phyloP scores from a whole-genome alignment of 257 asterid species.

The Fraxinus anomala region DNA sequence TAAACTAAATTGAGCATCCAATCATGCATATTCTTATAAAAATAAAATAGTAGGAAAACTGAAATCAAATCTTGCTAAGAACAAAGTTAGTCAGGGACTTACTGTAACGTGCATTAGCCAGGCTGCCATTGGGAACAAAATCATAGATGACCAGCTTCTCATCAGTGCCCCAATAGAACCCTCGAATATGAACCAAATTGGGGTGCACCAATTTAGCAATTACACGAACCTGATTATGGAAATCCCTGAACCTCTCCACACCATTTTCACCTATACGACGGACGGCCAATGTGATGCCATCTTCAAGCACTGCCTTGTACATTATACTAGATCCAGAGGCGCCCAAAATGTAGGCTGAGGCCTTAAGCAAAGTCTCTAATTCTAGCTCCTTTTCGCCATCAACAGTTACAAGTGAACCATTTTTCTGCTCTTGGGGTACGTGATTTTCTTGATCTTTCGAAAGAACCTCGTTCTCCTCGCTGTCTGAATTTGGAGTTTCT shows the following conservation, averaged over 20 bases:
- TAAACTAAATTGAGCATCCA: background rate
- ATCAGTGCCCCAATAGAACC: slow-evolving; percentile 92
- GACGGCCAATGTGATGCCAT: slow-evolving; percentile 78
- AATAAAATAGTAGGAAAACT: background rate
- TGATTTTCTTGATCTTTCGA: slow-evolving; percentile 21
- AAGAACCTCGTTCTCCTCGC: slow-evolving; percentile 25
- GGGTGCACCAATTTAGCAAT: slow-evolving; percentile 84
- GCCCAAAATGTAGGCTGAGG: slow-evolving; percentile 88
- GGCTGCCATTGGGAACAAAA: slow-evolving; percentile 89
- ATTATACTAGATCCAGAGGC: slow-evolving; percentile 91
- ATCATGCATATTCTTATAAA: background rate
- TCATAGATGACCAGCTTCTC: slow-evolving; percentile 95
- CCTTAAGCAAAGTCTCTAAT: slow-evolving; percentile 78
- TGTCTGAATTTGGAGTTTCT: slow-evolving; percentile 42
- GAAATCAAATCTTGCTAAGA: background rate
- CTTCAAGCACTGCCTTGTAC: slow-evolving; percentile 94
- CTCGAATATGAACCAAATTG: slow-evolving; percentile 76
- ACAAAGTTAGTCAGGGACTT: slow-evolving; percentile 36
- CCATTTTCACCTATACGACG: slow-evolving; percentile 88
- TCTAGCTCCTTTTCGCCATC: slow-evolving; percentile 86
- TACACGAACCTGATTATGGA: slow-evolving; percentile 74
- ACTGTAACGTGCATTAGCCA: slow-evolving; percentile 90
- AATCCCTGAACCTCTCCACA: slow-evolving; percentile 80
- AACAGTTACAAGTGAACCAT: slow-evolving; percentile 73
- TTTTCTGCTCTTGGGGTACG: slow-evolving; percentile 46